Evolutionary conservation across 164 flowering plant genomes (phyloP).

Genomic region (Sedum album): DNA sequence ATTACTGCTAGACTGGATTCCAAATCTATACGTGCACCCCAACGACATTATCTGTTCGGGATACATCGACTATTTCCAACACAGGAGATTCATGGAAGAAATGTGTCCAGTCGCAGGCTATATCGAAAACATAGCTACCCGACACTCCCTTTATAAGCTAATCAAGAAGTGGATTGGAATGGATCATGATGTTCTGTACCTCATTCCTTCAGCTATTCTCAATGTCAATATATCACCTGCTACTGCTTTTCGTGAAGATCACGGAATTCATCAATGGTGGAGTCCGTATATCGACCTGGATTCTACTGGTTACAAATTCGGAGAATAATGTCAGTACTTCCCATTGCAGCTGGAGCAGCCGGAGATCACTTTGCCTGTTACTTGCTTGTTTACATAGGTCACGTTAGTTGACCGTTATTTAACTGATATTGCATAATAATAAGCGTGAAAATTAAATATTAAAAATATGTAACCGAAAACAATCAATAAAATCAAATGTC

Average conservation of each 20-base stretch:
- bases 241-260: slow-evolving; percentile 40
- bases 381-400: too few species aligned
- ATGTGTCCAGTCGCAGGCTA: slow-evolving; percentile 50
- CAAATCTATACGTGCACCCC: slow-evolving; percentile 54
- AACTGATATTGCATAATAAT: too few species aligned
- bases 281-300: slow-evolving; percentile 31
- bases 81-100: slow-evolving; percentile 59
- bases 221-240: slow-evolving; percentile 31
- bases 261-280: slow-evolving; percentile 83
- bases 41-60: slow-evolving; percentile 57
- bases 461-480: too few species aligned
- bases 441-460: too few species aligned
- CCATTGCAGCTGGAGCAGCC: too few species aligned
- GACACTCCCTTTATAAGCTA: slow-evolving; percentile 42
- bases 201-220: slow-evolving; percentile 61
- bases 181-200: slow-evolving; percentile 48
- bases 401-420: too few species aligned
- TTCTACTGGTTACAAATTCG: slow-evolving; percentile 32
- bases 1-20: slow-evolving; percentile 46
- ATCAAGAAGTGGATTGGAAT: slow-evolving; percentile 44
- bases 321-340: not conserved
- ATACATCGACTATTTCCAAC: slow-evolving; percentile 69
- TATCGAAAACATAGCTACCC: slow-evolving; percentile 53
- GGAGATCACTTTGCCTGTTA: too few species aligned
- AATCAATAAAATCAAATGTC: too few species aligned